Base-by-base conservation (phyloP, 2,329 filamentous ascomycete genomes). In the Chaetomium strumarium region DNA sequence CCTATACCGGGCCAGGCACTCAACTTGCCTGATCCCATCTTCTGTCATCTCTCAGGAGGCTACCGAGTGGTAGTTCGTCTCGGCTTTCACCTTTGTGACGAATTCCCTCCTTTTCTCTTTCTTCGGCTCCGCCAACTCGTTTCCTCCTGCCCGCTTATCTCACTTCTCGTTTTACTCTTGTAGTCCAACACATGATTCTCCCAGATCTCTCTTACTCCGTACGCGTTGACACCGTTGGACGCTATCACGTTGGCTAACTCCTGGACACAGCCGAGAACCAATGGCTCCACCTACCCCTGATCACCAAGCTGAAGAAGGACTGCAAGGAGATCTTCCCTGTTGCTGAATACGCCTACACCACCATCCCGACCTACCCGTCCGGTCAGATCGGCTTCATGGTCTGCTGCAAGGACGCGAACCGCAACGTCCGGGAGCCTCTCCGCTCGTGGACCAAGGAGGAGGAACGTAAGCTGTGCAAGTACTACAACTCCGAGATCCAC, bases 311-410 rank as follows among this genome's bases (percentile, higher is more conserved):
- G 67, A 96, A 96, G 84, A 91, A 96, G 81, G 83, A 90, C 68
- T 96, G 92, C 86, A 86, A 86, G 72, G 86, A 93, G 73, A 88
- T 99, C 72, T 99, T 99, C 85, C 91, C 93, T 60, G 88, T 89
- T 58, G 93, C 88, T 71, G 93, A 99, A 77, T 99, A 97, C 77
- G 93, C 88, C 65, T 99, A 96, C 83, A 97, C 92, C 67, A 97
- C 92, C 66, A 99, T 99, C 73, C 93, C 93, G 55, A 99, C 93
- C 69, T 99, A 99, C 80, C 93, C 93, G 62, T 95, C 90, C 52
- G 93, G 93, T 70, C 93, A 99, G 79, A 99, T 99, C 67, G 93
- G 93, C 70, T 99, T 99, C 85, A 96, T 99, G 91, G 89, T 99
- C 69, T 97, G 93, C 85, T 88, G 81, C 85, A 97, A 99, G 84